These are phyloP conservation scores for Quaeritorhiza haematococci DNA, from an alignment of 371 early-diverging fungal genomes.

Conservation along the genomic window DNA sequence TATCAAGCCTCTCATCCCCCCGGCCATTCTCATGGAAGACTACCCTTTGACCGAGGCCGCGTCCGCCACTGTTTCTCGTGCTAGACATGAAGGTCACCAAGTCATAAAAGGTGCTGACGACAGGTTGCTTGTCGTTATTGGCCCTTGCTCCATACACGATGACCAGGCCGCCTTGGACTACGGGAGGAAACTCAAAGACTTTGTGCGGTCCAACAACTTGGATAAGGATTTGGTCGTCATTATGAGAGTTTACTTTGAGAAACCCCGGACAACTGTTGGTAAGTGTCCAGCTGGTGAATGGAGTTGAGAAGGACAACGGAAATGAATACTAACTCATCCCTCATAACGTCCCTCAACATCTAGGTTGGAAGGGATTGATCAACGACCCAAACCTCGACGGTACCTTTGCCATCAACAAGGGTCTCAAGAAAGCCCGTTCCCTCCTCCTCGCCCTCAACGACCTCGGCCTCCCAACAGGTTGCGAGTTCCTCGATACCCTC, in stretches of 20 bases:
- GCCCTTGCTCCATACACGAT: slow-evolving; percentile 92
- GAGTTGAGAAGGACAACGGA: background rate
- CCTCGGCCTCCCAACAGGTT: slow-evolving; percentile 79
- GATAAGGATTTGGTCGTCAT: slow-evolving; percentile 68
- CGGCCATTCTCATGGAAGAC: slow-evolving; percentile 89
- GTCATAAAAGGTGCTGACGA: slow-evolving; percentile 79
- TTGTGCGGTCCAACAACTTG: slow-evolving; percentile 49
- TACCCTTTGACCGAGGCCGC: slow-evolving; percentile 55
- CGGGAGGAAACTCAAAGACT: slow-evolving; percentile 51
- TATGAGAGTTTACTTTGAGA: slow-evolving; percentile 93
- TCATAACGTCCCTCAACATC: too few relatives aligned
- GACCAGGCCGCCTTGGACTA: slow-evolving; percentile 79
- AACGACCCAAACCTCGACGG: slow-evolving; percentile 85
- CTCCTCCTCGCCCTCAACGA: slow-evolving; percentile 71
- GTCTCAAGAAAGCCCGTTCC: slow-evolving; percentile 76
- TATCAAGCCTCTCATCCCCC: slow-evolving; percentile 87
- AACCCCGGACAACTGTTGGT: slow-evolving; percentile 87
- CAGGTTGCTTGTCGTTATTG: slow-evolving; percentile 77
- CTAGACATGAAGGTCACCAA: slow-evolving; percentile 29
- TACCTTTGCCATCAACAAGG: slow-evolving; percentile 87
- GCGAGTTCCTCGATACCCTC: slow-evolving; percentile 89
- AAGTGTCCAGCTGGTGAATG: too few relatives aligned
- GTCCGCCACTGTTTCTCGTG: slow-evolving; percentile 53
- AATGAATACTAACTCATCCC: background rate
- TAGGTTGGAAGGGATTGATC: slow-evolving; percentile 88